Conservation (phyloP, 352 stramenopile genomes). For the Phytophthora europaea region DNA sequence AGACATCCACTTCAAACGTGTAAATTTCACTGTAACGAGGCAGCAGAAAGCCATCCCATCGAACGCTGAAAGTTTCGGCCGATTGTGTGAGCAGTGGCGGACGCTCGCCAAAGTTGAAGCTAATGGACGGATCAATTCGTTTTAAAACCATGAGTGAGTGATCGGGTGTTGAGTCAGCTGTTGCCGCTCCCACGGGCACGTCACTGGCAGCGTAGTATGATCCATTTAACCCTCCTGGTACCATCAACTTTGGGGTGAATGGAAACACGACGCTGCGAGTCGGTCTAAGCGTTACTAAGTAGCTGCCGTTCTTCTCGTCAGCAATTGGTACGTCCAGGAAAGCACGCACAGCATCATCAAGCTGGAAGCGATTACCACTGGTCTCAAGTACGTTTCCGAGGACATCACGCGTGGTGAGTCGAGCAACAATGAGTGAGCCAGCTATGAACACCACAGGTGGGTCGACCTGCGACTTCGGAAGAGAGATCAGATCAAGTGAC, state of each 20-base stretch:
- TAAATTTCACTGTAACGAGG: slow-evolving; percentile 67
- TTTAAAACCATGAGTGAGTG: slow-evolving; percentile 30
- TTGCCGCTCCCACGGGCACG: slow-evolving; percentile 27
- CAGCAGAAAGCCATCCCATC: slow-evolving; percentile 63
- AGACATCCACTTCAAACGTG: slow-evolving; percentile 53
- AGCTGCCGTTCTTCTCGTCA: slow-evolving; percentile 51
- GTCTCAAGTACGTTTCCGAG: slow-evolving; percentile 64
- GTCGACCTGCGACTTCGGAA: slow-evolving; percentile 18
- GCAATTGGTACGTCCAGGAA: slow-evolving; percentile 40
- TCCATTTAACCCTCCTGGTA: slow-evolving; percentile 65
- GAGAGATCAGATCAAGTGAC: slow-evolving; percentile 56
- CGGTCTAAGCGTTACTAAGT: slow-evolving; percentile 48
- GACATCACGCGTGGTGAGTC: slow-evolving; percentile 56
- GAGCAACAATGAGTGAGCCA: slow-evolving; percentile 44
- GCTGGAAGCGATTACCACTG: slow-evolving; percentile 59
- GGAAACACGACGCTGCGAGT: slow-evolving; percentile 29
- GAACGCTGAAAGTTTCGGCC: slow-evolving; percentile 64
- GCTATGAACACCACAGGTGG: slow-evolving; percentile 44
- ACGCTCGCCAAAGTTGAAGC: slow-evolving; percentile 59
- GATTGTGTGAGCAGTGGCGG: slow-evolving; percentile 46
- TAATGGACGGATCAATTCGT: slow-evolving; percentile 47
- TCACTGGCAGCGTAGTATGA: slow-evolving; percentile 55
- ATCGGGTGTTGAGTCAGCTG: slow-evolving; percentile 26
- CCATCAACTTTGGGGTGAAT: slow-evolving; percentile 61
- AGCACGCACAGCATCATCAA: slow-evolving; percentile 31